These are phyloP conservation scores for Paraglomus occultum DNA, from an alignment of 192 early-diverging fungal genomes.

Conservation along the genomic window DNA sequence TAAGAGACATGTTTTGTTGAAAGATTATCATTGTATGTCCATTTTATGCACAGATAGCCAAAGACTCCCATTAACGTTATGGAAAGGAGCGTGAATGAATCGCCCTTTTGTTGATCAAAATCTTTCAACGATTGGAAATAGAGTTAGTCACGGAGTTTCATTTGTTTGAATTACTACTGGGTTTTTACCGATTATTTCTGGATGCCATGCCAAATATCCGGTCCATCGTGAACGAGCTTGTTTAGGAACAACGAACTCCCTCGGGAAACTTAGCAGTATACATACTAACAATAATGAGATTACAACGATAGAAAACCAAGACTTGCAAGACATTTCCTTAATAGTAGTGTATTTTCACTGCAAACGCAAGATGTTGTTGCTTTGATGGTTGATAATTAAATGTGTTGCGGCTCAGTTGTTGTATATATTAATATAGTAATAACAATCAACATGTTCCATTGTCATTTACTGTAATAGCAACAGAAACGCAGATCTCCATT, in stretches of 20 bases:
- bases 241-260: background rate
- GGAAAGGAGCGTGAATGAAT: background rate
- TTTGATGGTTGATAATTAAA: too few species aligned
- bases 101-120: constrained; percentile 12
- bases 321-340: too few species aligned
- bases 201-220: constrained; percentile 13
- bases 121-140: background rate
- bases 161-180: background rate
- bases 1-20: constrained; percentile 5
- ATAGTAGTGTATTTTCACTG: too few species aligned
- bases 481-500: too few species aligned
- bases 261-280: constrained; percentile 21
- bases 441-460: too few species aligned
- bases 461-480: too few species aligned
- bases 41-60: background rate
- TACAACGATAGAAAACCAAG: too few species aligned
- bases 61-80: constrained; percentile 1
- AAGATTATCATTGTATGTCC: background rate
- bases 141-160: background rate
- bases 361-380: too few species aligned
- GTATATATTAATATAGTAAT: too few species aligned
- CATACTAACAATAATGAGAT: background rate
- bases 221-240: constrained; percentile 7
- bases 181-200: constrained; percentile 5
- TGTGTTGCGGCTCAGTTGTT: too few species aligned